Conservation (phyloP, 352 stramenopile genomes). For the Phytopythium vexans region DNA sequence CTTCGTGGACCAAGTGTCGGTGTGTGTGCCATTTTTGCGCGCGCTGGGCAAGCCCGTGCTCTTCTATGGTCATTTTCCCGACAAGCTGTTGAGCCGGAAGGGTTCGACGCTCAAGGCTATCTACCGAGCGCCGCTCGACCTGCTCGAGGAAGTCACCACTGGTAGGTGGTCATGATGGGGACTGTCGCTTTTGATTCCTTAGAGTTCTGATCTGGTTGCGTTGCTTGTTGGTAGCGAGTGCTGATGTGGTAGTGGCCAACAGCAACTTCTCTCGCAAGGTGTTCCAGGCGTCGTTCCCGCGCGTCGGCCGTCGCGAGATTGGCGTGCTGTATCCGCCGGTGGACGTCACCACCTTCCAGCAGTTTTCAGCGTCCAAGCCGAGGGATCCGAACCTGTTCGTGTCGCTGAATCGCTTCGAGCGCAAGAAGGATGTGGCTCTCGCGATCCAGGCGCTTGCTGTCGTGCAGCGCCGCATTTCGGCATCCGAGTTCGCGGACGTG, state of each 20-base stretch:
- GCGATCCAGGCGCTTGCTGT: too few species aligned
- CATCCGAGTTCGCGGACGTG: slow-evolving; percentile 35
- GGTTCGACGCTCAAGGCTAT: slow-evolving; percentile 67
- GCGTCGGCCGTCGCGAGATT: slow-evolving; percentile 47
- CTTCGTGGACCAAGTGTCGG: slow-evolving; percentile 81
- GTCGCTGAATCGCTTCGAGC: slow-evolving; percentile 4
- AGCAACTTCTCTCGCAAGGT: slow-evolving; percentile 93
- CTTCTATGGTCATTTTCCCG: slow-evolving; percentile 99
- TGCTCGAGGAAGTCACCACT: slow-evolving; percentile 92
- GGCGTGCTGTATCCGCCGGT: slow-evolving; percentile 95
- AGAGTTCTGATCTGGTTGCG: slow-evolving; percentile 10
- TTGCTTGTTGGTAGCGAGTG: slow-evolving; percentile 28
- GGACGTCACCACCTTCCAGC: slow-evolving; percentile 72
- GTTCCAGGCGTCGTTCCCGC: slow-evolving; percentile 89
- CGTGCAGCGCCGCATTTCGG: too few species aligned
- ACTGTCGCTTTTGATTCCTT: slow-evolving; percentile 41
- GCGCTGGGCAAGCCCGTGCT: slow-evolving; percentile 83
- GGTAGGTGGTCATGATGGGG: slow-evolving; percentile 36
- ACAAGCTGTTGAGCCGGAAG: slow-evolving; percentile 92
- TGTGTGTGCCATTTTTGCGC: slow-evolving; percentile 74
- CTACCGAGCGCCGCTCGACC: slow-evolving; percentile 93
- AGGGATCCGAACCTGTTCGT: slow-evolving; percentile 1
- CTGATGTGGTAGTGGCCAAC: slow-evolving; percentile 96
- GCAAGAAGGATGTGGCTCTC: not conserved
- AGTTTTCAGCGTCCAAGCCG: slow-evolving; percentile 23